Percentiles rank a stretch among this genome's conserved stretches.
phyloP scores from a whole-genome alignment of 2,329 filamentous ascomycete genomes.

The Fusarium sp. region DNA sequence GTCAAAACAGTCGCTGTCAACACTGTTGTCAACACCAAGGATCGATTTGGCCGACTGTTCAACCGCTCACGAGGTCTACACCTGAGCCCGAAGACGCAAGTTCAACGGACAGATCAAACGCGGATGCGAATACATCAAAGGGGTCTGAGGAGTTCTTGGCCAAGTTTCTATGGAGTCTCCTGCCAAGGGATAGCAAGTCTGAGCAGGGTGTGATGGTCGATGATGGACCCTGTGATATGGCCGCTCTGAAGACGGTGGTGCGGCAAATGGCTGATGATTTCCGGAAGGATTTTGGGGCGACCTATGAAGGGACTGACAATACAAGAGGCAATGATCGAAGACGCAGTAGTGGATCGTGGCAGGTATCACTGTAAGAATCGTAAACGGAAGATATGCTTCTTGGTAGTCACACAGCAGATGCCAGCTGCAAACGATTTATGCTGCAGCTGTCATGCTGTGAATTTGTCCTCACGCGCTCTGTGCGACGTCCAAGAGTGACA shows the following conservation, averaged over 20 bases:
- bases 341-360: not conserved
- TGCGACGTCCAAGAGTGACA: not conserved
- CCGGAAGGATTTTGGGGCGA: not conserved
- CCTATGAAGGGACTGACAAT: not conserved
- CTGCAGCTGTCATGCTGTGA: constrained; percentile 10
- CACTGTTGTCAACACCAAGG: not conserved
- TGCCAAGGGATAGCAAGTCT: not conserved
- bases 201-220: not conserved
- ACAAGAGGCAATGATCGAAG: not conserved
- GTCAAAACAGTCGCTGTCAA: no score
- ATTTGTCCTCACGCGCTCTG: constrained; percentile 1
- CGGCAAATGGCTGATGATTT: not conserved
- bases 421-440: constrained; percentile 6
- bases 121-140: not conserved
- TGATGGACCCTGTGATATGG: not conserved
- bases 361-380: not conserved
- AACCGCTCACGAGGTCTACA: not conserved
- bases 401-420: not conserved
- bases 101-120: not conserved
- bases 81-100: not conserved
- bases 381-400: not conserved
- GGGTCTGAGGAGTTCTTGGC: not conserved
- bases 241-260: not conserved
- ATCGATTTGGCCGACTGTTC: not conserved
- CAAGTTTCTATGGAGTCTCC: constrained; percentile 9